Evolutionary conservation across 2,329 filamentous ascomycete genomes (phyloP).

Genomic region (Myotisia sp.): DNA sequence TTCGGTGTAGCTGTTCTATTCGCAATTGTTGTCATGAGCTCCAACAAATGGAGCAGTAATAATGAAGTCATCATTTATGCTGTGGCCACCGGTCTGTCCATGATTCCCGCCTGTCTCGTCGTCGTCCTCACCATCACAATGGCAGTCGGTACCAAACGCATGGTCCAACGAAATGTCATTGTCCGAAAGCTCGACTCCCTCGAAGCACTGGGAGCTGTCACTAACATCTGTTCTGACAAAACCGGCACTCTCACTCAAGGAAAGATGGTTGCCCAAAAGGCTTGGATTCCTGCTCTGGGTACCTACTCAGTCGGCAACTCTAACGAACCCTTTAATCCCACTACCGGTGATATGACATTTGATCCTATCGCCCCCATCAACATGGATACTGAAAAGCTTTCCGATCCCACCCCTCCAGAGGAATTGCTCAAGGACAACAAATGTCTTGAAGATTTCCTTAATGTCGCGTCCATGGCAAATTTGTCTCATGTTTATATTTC

Average conservation of each 20-base stretch:
- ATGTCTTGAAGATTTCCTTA: slow-evolving; percentile 42
- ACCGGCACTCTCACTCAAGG: slow-evolving; percentile 49
- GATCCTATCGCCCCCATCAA: slow-evolving; percentile 21
- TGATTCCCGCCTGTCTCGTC: slow-evolving; percentile 50
- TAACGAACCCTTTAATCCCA: slow-evolving; percentile 44
- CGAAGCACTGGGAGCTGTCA: slow-evolving; percentile 49
- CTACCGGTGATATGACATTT: slow-evolving; percentile 35
- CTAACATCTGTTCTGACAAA: slow-evolving; percentile 44
- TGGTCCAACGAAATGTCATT: slow-evolving; percentile 44
- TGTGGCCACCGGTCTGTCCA: slow-evolving; percentile 44
- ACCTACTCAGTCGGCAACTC: slow-evolving; percentile 45
- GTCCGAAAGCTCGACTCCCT: slow-evolving; percentile 43
- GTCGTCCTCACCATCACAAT: slow-evolving; percentile 56
- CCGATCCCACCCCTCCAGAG: slow-evolving; percentile 18
- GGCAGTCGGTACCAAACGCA: slow-evolving; percentile 45
- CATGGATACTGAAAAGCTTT: slow-evolving; percentile 14
- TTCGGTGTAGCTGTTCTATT: slow-evolving; percentile 54
- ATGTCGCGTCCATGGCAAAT: slow-evolving; percentile 52
- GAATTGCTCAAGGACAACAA: slow-evolving; percentile 33
- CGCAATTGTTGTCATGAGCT: slow-evolving; percentile 53
- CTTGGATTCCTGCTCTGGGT: slow-evolving; percentile 44
- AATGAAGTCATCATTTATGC: slow-evolving; percentile 53
- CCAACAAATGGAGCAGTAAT: slow-evolving; percentile 43
- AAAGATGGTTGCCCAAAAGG: slow-evolving; percentile 49
- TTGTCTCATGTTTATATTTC: slow-evolving; percentile 47